These are phyloP conservation scores for Chlamydomonas sphaeroides DNA, from an alignment of 139 green algal genomes.

Conservation along the genomic window DNA sequence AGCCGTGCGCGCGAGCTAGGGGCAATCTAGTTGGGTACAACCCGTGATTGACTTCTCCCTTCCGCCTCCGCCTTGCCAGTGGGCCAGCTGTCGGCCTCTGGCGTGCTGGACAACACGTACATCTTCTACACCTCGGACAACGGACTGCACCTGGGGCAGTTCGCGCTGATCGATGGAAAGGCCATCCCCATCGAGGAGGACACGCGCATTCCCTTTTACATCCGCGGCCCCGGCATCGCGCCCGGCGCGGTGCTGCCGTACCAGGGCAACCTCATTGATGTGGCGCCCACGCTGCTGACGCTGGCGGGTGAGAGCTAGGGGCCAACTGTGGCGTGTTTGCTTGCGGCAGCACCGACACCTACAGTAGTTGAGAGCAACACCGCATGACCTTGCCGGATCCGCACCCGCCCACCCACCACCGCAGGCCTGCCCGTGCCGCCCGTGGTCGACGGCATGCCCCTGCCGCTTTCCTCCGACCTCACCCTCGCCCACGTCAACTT, in stretches of 20 bases:
- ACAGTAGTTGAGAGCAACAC: no score
- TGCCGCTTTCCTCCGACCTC: not conserved
- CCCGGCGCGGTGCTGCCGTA: not conserved
- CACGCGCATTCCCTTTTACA: slow-evolving; percentile 24
- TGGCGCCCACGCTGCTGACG: slow-evolving; percentile 17
- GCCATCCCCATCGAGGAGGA: slow-evolving; percentile 16
- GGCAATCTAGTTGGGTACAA: no score
- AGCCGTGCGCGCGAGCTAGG: no score
- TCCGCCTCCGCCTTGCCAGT: slow-evolving; percentile 3
- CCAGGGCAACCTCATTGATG: slow-evolving; percentile 34
- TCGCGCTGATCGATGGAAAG: slow-evolving; percentile 13
- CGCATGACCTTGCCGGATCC: no score
- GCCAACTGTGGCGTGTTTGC: no score
- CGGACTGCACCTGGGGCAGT: slow-evolving; percentile 44
- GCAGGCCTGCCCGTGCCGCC: not conserved
- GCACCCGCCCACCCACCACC: not conserved
- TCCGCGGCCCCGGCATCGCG: not conserved
- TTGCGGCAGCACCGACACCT: no score
- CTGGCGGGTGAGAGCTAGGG: slow-evolving; percentile 16
- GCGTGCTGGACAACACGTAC: slow-evolving; percentile 36
- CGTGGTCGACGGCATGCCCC: slow-evolving; percentile 21
- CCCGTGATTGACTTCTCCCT: not conserved
- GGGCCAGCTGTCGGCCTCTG: not conserved
- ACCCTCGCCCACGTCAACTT: not conserved
- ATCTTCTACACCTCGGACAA: slow-evolving; percentile 42